Evolutionary conservation across 176 grass and related monocot species (phyloP), one percentile per base, ranked within the genome.

Genomic region (Microstegium vimineum): DNA sequence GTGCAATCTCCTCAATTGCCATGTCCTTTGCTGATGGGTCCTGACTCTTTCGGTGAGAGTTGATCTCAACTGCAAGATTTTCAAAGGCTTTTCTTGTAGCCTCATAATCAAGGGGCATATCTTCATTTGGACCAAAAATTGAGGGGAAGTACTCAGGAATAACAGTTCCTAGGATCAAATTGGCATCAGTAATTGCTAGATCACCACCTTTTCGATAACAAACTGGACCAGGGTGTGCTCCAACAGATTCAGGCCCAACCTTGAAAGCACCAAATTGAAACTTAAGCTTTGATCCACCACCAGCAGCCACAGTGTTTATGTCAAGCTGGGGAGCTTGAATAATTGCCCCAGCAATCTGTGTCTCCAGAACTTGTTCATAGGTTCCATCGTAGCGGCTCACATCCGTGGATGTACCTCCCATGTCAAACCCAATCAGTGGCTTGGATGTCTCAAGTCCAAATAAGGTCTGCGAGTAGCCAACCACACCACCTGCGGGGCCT

Each of bases 251-350:
- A 68, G 95, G 92, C 32, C 95, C 95, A 77, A 93, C 95, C 71
- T 78, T 90, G 77, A 98, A 98, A 62, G 95, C 91, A 4, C 95
- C 95, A 69, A 98, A 89, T 74, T 85, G 95, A 51, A 98, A 98
- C 62, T 98, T 98, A 70, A 98, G 90, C 81, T 93, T 98, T 1
- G 95, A 98, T 15, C 95, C 95, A 10, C 95, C 95, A 82, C 89
- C 95, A 60, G 95, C 95, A 73, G 92, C 95, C 62, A 98, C 95
- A 4, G 95, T 98, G 76, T 90, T 98, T 85, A 98, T 98, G 92
- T 93, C 92, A 84, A 98, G 90, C 89, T 98, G 95, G 22, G 95
- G 90, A 74, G 95, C 95, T 88, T 98, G 95, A 83, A 98, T 98
- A 68, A 91, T 91, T 51, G 85, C 81, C 69, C 95, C 95, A 62